A percentile compares a stretch with the other conserved stretches of the same genome.
Conservation (phyloP, 139 green algal species). For the Diplosphaera chodatii region DNA sequence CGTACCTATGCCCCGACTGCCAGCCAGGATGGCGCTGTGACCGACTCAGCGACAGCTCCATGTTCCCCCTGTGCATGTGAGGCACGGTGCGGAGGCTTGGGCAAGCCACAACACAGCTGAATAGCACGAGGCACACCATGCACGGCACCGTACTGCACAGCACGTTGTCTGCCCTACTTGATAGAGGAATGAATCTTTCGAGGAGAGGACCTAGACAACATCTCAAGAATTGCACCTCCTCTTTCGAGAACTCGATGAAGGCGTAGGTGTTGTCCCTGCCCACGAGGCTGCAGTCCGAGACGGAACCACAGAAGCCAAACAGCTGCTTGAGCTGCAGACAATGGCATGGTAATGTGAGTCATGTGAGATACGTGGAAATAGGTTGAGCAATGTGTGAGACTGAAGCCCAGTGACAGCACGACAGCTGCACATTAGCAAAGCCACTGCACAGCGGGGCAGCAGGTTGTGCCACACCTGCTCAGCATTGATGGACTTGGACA, state of each 20-base stretch:
- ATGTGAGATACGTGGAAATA: not conserved
- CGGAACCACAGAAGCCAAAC: slow-evolving; percentile 48
- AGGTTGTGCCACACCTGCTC: slow-evolving; percentile 25
- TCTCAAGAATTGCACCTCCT: slow-evolving; percentile 6
- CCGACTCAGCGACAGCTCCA: not conserved
- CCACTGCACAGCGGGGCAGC: too few relatives aligned
- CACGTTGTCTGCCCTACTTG: too few relatives aligned
- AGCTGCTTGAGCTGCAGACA: slow-evolving; percentile 43
- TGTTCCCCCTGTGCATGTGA: not conserved
- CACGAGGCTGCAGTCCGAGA: slow-evolving; percentile 27
- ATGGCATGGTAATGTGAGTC: not conserved
- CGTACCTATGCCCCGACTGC: slow-evolving; percentile 8
- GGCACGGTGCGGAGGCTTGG: not conserved
- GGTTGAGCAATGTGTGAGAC: too few relatives aligned
- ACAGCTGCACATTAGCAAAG: too few relatives aligned
- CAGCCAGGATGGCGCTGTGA: slow-evolving; percentile 2
- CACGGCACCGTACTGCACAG: too few relatives aligned
- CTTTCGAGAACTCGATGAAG: slow-evolving; percentile 42
- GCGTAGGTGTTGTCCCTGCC: slow-evolving; percentile 25
- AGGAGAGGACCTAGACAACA: too few relatives aligned
- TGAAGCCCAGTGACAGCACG: too few relatives aligned
- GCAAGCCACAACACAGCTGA: not conserved
- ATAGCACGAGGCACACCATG: too few relatives aligned
- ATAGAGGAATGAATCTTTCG: too few relatives aligned
- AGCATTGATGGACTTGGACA: slow-evolving; percentile 28